Conservation (phyloP, 345 rosid species). For the Eucalyptus leucophloia region DNA sequence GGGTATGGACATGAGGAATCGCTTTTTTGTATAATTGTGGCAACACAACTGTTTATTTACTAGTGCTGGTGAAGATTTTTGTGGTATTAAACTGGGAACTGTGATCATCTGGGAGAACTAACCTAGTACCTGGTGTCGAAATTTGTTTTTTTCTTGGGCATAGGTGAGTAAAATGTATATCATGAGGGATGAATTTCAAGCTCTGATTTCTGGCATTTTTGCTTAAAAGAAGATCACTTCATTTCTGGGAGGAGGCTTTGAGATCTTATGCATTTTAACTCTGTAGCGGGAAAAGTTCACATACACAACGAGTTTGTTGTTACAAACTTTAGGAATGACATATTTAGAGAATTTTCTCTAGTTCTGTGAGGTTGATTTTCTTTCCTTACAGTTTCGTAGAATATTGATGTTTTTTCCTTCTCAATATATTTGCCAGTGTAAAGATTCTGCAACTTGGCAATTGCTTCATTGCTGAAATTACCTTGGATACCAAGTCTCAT, state of each 20-base stretch:
- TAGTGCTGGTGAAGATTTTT: neutral
- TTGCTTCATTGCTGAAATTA: neutral
- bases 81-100: neutral
- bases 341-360: neutral
- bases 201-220: neutral
- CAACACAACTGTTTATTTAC: neutral
- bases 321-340: neutral
- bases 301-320: neutral
- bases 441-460: neutral
- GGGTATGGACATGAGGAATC: neutral
- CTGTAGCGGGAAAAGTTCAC: neutral
- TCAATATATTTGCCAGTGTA: neutral
- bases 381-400: neutral
- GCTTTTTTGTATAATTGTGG: neutral
- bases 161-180: neutral
- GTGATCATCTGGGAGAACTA: neutral
- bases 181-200: neutral
- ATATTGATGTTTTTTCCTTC: neutral
- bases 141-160: neutral
- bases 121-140: neutral
- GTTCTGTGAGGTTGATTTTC: neutral
- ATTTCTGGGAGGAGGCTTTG: neutral
- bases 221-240: neutral
- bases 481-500: too few relatives aligned
- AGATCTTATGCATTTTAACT: neutral